Percentiles rank a stretch among this genome's conserved stretches.
Evolutionary conservation across 2,329 filamentous ascomycete species (phyloP).

Genomic region (Trichoderma harzianum): DNA sequence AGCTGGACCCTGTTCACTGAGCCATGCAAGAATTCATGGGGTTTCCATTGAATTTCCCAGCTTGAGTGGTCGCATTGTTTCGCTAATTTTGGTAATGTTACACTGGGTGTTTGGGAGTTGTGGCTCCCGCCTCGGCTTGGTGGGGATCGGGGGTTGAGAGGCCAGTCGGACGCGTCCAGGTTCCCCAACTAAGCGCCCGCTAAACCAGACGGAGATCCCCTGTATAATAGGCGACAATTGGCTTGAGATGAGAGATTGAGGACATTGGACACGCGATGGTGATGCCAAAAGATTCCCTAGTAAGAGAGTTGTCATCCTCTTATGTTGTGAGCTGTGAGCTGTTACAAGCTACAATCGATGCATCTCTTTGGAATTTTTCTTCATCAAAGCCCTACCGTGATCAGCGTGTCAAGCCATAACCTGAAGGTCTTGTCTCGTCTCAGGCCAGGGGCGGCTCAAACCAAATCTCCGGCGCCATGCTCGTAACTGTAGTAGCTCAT

Average conservation of each 20-base stretch:
- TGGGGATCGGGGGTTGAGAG: background rate
- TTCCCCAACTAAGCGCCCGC: slow-evolving; percentile 5
- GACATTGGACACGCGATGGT: background rate
- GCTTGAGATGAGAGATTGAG: background rate
- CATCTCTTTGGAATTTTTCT: background rate
- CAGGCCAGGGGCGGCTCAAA: slow-evolving; percentile 3
- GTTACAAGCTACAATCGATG: background rate
- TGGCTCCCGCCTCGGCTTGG: slow-evolving; percentile 10
- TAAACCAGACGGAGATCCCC: background rate
- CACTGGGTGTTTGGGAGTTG: slow-evolving; percentile 15
- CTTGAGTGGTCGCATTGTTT: slow-evolving; percentile 2
- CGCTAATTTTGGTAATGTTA: slow-evolving; percentile 12
- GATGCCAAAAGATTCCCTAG: background rate
- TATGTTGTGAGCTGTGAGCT: background rate
- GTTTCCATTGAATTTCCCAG: background rate
- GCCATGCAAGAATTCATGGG: background rate
- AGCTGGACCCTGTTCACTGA: background rate
- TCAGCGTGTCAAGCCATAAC: background rate
- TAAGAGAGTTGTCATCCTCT: background rate
- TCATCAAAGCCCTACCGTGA: background rate
- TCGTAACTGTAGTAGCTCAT: background rate
- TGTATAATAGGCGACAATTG: background rate
- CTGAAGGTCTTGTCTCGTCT: background rate
- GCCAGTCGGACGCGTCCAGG: slow-evolving; percentile 12
- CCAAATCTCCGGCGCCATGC: slow-evolving; percentile 12